phyloP scores from a whole-genome alignment of 2,329 filamentous ascomycete species.

The Chaetomiaceae sp. region DNA sequence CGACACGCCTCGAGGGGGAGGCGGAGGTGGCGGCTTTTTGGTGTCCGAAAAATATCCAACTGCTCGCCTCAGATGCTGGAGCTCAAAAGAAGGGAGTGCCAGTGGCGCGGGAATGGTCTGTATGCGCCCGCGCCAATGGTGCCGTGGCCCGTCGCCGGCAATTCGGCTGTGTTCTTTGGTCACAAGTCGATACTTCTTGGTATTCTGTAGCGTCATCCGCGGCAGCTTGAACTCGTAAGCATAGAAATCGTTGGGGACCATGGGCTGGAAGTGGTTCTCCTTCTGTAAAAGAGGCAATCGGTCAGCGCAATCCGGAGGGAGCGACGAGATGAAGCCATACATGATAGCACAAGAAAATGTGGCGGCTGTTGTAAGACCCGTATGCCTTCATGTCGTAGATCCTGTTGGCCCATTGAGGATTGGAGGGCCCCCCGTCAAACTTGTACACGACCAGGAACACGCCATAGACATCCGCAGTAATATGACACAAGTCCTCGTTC shows the following conservation, averaged over 20 bases:
- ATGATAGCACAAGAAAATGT: conserved; percentile 31
- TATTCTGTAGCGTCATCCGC: conserved; percentile 24
- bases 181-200: conserved; percentile 11
- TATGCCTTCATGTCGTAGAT: conserved; percentile 29
- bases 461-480: conserved; percentile 35
- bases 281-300: background rate
- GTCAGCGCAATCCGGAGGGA: background rate
- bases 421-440: background rate
- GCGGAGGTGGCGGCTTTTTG: no score
- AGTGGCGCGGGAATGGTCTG: no score
- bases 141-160: conserved; percentile 5
- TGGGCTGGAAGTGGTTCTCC: conserved; percentile 32
- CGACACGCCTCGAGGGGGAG: no score
- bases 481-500: conserved; percentile 29
- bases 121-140: conserved; percentile 9
- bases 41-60: no score
- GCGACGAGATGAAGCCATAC: background rate
- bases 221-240: conserved; percentile 34
- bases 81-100: no score
- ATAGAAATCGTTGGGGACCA: conserved; percentile 32
- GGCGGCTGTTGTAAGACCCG: conserved; percentile 33
- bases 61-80: no score
- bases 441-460: conserved; percentile 33
- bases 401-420: background rate
- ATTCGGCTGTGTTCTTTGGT: background rate